These are phyloP conservation scores for Diaporthe destruens DNA, from an alignment of 2,329 filamentous ascomycete genomes.

Conservation along the genomic window DNA sequence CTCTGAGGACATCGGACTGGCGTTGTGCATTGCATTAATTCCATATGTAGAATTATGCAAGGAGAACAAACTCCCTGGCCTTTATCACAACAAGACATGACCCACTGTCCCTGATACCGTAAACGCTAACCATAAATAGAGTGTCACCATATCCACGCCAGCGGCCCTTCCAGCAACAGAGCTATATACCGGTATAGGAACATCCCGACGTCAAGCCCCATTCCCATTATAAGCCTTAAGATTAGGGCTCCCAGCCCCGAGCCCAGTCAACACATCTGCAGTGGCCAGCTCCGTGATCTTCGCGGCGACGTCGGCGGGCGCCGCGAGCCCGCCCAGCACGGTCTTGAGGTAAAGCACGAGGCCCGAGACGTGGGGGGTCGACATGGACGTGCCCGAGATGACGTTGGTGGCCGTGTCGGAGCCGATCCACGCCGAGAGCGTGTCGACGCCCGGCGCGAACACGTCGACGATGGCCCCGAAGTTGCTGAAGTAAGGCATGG, in stretches of 20 bases:
- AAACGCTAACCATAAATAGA: neutral
- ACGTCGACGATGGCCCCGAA: slow-evolving; percentile 59
- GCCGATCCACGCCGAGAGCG: slow-evolving; percentile 60
- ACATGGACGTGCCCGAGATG: slow-evolving; percentile 73
- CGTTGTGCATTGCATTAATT: neutral
- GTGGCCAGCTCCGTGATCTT: slow-evolving; percentile 57
- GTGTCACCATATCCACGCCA: neutral
- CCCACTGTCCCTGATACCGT: neutral
- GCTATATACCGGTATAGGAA: too few relatives aligned
- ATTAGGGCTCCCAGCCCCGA: slow-evolving; percentile 43
- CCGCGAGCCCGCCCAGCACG: slow-evolving; percentile 42
- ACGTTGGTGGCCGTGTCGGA: slow-evolving; percentile 53
- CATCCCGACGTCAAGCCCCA: slow-evolving; percentile 14
- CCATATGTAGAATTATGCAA: too few relatives aligned
- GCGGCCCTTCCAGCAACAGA: neutral
- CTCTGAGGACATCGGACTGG: accelerated
- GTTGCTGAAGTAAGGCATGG: slow-evolving; percentile 58
- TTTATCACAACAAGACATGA: neutral
- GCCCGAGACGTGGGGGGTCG: slow-evolving; percentile 71
- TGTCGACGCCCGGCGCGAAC: slow-evolving; percentile 57
- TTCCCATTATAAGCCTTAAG: slow-evolving; percentile 46
- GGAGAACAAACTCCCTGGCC: neutral
- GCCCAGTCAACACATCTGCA: slow-evolving; percentile 36
- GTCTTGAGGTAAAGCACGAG: slow-evolving; percentile 68
- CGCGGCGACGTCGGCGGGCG: slow-evolving; percentile 57